Conservation (phyloP, 2,329 filamentous ascomycete species). For the Corynespora cassiicola region DNA sequence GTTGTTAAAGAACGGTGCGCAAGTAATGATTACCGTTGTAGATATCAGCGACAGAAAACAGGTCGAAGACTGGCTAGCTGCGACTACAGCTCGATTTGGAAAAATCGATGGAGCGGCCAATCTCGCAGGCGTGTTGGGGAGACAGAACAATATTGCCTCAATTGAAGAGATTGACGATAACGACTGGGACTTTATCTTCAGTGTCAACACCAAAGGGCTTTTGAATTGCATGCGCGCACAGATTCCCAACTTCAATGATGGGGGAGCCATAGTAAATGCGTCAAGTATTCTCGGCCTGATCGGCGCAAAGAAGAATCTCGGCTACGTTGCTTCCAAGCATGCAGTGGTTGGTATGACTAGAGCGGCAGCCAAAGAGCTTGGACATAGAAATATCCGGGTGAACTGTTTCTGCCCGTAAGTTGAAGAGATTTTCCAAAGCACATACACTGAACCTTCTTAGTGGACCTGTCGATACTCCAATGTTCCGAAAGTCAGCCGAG, state of each 20-base stretch:
- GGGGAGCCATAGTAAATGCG: conserved; percentile 51
- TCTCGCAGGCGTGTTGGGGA: conserved; percentile 53
- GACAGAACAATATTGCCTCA: conserved; percentile 22
- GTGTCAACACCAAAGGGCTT: conserved; percentile 47
- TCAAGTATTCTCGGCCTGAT: conserved; percentile 60
- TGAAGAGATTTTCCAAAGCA: background rate
- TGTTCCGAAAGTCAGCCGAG: conserved; percentile 30
- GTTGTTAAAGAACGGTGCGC: conserved; percentile 18
- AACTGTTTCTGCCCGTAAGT: conserved; percentile 45
- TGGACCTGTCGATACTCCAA: conserved; percentile 44
- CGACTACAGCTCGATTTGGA: conserved; percentile 55
- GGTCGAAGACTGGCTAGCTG: conserved; percentile 60
- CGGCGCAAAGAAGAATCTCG: conserved; percentile 45
- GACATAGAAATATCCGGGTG: conserved; percentile 39
- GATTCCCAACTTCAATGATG: conserved; percentile 48
- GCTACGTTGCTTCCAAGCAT: conserved; percentile 49
- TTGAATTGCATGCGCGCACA: conserved; percentile 49
- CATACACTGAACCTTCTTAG: too few relatives aligned
- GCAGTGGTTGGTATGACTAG: conserved; percentile 50
- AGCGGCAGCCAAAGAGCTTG: conserved; percentile 48
- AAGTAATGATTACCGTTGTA: conserved; percentile 49
- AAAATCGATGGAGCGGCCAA: conserved; percentile 49
- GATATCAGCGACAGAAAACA: conserved; percentile 56
- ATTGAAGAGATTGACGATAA: conserved; percentile 42
- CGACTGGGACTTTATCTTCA: conserved; percentile 48